These are phyloP conservation scores for Chlamydomonas urium DNA, from an alignment of 139 green algal species.

Conservation along the genomic window DNA sequence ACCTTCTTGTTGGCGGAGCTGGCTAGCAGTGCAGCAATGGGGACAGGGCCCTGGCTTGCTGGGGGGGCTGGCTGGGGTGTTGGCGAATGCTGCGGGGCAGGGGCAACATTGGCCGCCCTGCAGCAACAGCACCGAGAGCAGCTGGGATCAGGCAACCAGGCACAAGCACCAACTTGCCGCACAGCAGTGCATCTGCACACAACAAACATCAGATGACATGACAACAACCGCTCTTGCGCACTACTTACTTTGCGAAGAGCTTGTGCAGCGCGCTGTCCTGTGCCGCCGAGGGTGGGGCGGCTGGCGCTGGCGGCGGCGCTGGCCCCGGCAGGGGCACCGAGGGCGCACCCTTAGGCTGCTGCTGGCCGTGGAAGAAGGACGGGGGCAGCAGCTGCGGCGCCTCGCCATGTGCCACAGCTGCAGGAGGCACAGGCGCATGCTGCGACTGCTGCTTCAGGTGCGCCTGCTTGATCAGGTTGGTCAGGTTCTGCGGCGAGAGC, in stretches of 20 bases:
- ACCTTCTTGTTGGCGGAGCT: too few relatives aligned
- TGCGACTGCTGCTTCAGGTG: constrained; percentile 15
- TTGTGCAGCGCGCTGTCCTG: neutral
- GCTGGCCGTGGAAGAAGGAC: constrained; percentile 8
- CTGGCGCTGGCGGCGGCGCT: neutral
- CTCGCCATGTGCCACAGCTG: neutral
- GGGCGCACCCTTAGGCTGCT: neutral
- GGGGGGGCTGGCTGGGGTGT: too few relatives aligned
- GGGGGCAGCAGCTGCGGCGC: neutral
- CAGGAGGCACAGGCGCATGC: neutral
- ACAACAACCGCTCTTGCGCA: too few relatives aligned
- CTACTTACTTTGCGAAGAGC: neutral
- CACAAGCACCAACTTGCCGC: too few relatives aligned
- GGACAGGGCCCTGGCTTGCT: too few relatives aligned
- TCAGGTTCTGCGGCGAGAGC: neutral
- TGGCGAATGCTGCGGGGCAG: too few relatives aligned
- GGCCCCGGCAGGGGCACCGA: neutral
- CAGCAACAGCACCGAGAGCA: too few relatives aligned
- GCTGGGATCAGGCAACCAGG: too few relatives aligned
- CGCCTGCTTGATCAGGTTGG: constrained; percentile 10
- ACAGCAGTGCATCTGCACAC: too few relatives aligned
- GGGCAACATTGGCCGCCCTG: too few relatives aligned
- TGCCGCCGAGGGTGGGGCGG: neutral
- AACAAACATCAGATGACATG: too few relatives aligned
- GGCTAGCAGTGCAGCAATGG: too few relatives aligned